Evolutionary conservation across 179 eudicot species (phyloP).

Genomic region (Silene noctiflora): DNA sequence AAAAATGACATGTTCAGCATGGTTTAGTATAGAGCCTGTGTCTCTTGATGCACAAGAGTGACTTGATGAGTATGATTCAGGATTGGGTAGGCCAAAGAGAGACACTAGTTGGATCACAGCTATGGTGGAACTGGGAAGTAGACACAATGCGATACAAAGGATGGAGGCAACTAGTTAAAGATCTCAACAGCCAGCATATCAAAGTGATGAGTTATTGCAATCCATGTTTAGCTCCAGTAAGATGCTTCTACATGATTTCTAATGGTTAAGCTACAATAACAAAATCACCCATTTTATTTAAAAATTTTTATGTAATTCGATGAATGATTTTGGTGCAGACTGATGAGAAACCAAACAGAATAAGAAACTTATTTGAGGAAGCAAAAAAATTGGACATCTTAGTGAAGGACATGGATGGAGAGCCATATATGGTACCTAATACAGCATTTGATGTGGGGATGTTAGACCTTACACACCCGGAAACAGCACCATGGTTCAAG

Average conservation of each 20-base stretch:
- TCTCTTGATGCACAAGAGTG: slow-evolving; percentile 7
- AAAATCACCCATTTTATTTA: not conserved
- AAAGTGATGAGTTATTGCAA: slow-evolving; percentile 97
- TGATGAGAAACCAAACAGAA: slow-evolving; percentile 62
- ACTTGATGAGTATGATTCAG: slow-evolving; percentile 31
- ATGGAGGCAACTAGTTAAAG: slow-evolving; percentile 67
- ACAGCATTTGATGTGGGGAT: slow-evolving; percentile 98
- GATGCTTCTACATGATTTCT: slow-evolving; percentile 9
- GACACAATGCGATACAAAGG: slow-evolving; percentile 65
- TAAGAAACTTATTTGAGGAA: slow-evolving; percentile 72
- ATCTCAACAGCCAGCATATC: slow-evolving; percentile 49
- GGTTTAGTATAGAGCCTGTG: not conserved
- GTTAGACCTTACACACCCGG: slow-evolving; percentile 90
- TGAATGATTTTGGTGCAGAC: slow-evolving; percentile 36
- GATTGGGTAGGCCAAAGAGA: slow-evolving; percentile 98
- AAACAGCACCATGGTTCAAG: slow-evolving; percentile 78
- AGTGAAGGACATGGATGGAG: slow-evolving; percentile 70
- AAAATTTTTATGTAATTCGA: not conserved
- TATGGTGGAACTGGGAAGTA: slow-evolving; percentile 99
- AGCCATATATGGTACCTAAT: slow-evolving; percentile 88
- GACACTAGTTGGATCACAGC: slow-evolving; percentile 87
- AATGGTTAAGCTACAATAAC: no score
- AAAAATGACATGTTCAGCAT: not conserved
- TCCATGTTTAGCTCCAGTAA: slow-evolving; percentile 92
- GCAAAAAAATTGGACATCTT: slow-evolving; percentile 78